A percentile compares a stretch with the other conserved stretches of the same genome.
phyloP scores from a whole-genome alignment of 768 basidiomycete genomes.

The Tylopilus balloui region DNA sequence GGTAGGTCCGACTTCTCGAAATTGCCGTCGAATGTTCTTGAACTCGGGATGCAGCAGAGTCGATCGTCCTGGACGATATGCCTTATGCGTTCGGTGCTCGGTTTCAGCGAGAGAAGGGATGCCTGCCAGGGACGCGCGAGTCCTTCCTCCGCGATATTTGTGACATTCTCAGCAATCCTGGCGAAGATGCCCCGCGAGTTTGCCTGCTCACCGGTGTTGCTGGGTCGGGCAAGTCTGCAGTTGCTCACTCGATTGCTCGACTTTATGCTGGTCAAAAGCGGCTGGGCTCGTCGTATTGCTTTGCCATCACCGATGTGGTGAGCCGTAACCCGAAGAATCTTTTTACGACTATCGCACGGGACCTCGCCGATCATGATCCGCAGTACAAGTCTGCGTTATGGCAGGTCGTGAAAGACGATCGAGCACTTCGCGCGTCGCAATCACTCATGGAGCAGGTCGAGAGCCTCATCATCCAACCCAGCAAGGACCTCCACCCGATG shows the following conservation, averaged over 20 bases:
- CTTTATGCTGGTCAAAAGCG: not conserved
- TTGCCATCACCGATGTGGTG: constrained; percentile 2
- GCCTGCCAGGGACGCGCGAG: constrained; percentile 1
- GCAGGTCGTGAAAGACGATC: constrained; percentile 1
- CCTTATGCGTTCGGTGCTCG: too few species aligned
- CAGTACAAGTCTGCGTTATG: constrained; percentile 13
- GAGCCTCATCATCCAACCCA: constrained; percentile 21
- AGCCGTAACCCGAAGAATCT: constrained; percentile 11
- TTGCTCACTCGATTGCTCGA: not conserved
- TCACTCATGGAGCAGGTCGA: constrained; percentile 14
- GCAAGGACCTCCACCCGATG: constrained; percentile 6
- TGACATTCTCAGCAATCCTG: not conserved
- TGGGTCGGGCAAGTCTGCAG: not conserved
- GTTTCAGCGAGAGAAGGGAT: too few species aligned
- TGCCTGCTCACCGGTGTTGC: not conserved
- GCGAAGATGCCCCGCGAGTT: not conserved
- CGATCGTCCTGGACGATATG: too few species aligned
- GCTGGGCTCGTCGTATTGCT: too few species aligned
- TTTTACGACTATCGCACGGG: constrained; percentile 18
- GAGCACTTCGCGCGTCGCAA: constrained; percentile 4
- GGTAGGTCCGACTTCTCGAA: not conserved
- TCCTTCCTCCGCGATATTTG: not conserved
- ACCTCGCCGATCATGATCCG: constrained; percentile 22
- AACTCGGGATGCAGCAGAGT: not conserved
- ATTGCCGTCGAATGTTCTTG: not conserved